A percentile compares a stretch with the other conserved stretches of the same genome.
phyloP scores from a whole-genome alignment of 1,284 basidiomycete genomes.

The Retiboletus fuscus region DNA sequence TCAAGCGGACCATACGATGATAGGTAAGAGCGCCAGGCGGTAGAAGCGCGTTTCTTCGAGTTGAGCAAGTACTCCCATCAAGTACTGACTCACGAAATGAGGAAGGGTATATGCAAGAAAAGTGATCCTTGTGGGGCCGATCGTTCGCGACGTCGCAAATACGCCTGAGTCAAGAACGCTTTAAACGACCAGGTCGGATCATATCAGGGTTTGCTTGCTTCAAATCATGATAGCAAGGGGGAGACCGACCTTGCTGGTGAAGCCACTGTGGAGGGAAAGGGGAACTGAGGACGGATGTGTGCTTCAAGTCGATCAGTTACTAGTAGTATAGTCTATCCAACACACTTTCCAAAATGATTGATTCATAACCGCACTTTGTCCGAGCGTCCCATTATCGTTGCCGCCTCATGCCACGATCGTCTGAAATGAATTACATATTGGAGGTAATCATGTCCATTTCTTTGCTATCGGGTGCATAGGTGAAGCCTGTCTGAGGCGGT shows the following conservation, averaged over 20 bases:
- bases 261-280: slow-evolving; percentile 20
- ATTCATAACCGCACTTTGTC: slow-evolving; percentile 26
- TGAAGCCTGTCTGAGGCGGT: no score
- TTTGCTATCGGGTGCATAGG: no score
- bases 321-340: slow-evolving; percentile 17
- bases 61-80: slow-evolving; percentile 46
- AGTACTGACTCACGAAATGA: slow-evolving; percentile 39
- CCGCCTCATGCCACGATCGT: slow-evolving; percentile 7
- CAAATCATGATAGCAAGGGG: background rate
- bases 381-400: slow-evolving; percentile 1
- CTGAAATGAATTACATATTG: slow-evolving; percentile 14
- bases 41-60: slow-evolving; percentile 35
- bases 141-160: slow-evolving; percentile 22
- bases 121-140: slow-evolving; percentile 17
- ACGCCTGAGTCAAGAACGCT: slow-evolving; percentile 13
- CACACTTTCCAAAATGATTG: slow-evolving; percentile 10
- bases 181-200: background rate
- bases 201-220: background rate
- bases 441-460: no score
- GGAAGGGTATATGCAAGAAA: slow-evolving; percentile 40
- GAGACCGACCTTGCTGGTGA: slow-evolving; percentile 30
- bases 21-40: slow-evolving; percentile 41
- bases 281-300: background rate
- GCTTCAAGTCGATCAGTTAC: background rate
- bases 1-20: slow-evolving; percentile 36